Conservation (phyloP, 176 grass and related monocot genomes). For the Zea mays region DNA sequence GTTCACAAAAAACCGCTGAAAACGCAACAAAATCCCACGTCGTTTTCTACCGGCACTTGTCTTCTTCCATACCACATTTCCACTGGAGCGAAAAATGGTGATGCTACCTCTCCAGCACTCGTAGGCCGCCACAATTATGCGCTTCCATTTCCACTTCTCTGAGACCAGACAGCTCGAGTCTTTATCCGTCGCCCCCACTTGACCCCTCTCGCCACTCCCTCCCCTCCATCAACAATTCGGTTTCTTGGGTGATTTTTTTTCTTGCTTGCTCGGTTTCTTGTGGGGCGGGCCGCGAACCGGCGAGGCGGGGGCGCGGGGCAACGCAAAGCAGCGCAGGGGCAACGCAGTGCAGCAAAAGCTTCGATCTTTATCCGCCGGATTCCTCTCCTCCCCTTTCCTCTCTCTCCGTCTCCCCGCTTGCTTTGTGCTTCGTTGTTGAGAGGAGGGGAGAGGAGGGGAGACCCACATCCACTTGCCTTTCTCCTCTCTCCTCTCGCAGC, state of each 20-base stretch:
- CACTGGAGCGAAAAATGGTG: slow-evolving; percentile 26
- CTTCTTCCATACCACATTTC: not conserved
- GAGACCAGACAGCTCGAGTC: slow-evolving; percentile 19
- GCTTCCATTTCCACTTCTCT: slow-evolving; percentile 20
- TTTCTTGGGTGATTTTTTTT: slow-evolving; percentile 29
- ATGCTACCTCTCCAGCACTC: slow-evolving; percentile 13
- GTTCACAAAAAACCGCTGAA: not conserved
- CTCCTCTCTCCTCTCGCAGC: slow-evolving; percentile 23
- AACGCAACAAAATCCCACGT: slow-evolving; percentile 6
- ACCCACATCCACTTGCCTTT: slow-evolving; percentile 4
- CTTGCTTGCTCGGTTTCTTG: slow-evolving; percentile 21
- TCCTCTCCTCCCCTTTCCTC: slow-evolving; percentile 5
- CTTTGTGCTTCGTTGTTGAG: slow-evolving; percentile 29
- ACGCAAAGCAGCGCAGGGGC: not conserved
- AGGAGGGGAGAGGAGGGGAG: not conserved
- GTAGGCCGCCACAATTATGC: slow-evolving; percentile 24
- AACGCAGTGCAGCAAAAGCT: slow-evolving; percentile 33
- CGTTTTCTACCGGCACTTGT: slow-evolving; percentile 10
- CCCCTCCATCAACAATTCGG: slow-evolving; percentile 10
- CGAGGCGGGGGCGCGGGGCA: not conserved
- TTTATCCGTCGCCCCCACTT: slow-evolving; percentile 41
- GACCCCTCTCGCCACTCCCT: not conserved
- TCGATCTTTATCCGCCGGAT: slow-evolving; percentile 53
- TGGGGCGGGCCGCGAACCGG: slow-evolving; percentile 2
- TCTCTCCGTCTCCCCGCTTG: not conserved